These are phyloP conservation scores for Monascus purpureus DNA, from an alignment of 495 filamentous ascomycete genomes.

Conservation along the genomic window DNA sequence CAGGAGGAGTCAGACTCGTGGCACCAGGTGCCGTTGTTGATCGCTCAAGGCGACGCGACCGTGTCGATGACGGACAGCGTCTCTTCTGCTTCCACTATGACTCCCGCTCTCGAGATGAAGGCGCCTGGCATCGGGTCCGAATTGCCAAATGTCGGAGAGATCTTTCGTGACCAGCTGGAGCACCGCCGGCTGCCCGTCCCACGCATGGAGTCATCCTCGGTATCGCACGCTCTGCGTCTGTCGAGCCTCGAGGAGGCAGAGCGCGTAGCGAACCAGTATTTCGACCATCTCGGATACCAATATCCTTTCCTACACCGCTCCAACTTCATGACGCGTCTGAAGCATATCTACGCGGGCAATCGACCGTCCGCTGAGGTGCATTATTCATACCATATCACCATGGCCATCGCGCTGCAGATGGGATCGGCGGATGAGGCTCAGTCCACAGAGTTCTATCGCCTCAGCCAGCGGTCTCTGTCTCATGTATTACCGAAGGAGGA, in stretches of 20 bases:
- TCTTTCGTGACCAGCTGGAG: slow-evolving; percentile 32
- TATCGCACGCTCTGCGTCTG: slow-evolving; percentile 23
- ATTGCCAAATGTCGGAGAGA: slow-evolving; percentile 30
- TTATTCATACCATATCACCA: slow-evolving; percentile 28
- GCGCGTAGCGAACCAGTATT: slow-evolving; percentile 22
- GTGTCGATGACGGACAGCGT: slow-evolving; percentile 12
- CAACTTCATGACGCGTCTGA: slow-evolving; percentile 24
- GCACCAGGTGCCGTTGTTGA: slow-evolving; percentile 29
- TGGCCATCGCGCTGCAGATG: slow-evolving; percentile 26
- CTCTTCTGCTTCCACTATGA: slow-evolving; percentile 6
- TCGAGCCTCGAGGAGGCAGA: slow-evolving; percentile 28
- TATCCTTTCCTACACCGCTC: slow-evolving; percentile 28
- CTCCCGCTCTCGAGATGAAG: slow-evolving; percentile 10
- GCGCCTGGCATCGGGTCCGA: slow-evolving; percentile 14
- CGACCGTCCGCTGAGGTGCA: slow-evolving; percentile 23
- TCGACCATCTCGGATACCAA: slow-evolving; percentile 31
- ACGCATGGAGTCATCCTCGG: slow-evolving; percentile 14
- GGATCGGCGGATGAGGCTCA: slow-evolving; percentile 20
- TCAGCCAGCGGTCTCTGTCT: slow-evolving; percentile 24
- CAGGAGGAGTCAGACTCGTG: slow-evolving; percentile 27
- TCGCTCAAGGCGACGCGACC: slow-evolving; percentile 19
- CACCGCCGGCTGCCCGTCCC: slow-evolving; percentile 26
- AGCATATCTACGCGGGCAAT: slow-evolving; percentile 25
- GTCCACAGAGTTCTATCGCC: slow-evolving; percentile 27
- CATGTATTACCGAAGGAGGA: slow-evolving; percentile 30